Evolutionary conservation across 2,329 filamentous ascomycete genomes (phyloP), one percentile per base, ranked within the genome.

Genomic region (Lasiodiplodia sp.): DNA sequence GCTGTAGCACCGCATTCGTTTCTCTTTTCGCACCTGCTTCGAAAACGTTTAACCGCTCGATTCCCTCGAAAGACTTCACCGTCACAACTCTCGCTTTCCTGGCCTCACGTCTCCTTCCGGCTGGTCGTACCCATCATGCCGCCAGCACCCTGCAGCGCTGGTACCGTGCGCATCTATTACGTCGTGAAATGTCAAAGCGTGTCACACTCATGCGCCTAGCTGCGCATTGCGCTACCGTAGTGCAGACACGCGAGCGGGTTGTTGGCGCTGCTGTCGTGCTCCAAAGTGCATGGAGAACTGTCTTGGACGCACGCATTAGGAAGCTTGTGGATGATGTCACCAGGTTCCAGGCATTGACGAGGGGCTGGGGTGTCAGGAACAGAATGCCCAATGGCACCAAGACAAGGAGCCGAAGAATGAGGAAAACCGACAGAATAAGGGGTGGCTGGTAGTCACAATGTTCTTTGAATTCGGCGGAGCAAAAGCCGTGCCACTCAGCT

Each of bases 31-130:
- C 72, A 18, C 74, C 72, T 1, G 70, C 75, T 5, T 70, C 72
- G 10, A 74, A 75, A 23, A 68, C 62, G 10, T 68, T 73, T 7
- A 71, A 74, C n/a, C 72, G 49, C 4, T 78, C 80, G 31, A 82
- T 89, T 28, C 86, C 87, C 14, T 83, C 85, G 68, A 79, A 79
- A 31, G 83, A 86, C 71, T 88, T 87, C 70, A 87, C 86, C 0
- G 75, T 88, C 31, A 83, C 86, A 2, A 83, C 85, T 2, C 83
- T 90, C 8, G 83, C 87, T 4, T 89, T 89, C 74, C 82, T 90
- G 6, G 87, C 87, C 52, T 88, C 86, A 4, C 83, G 87, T 51
- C 78, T 90, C 1, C 79, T 90, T 3, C 83, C 84, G 0, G 80
- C 87, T 6, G 83, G 83, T 1, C 81, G 81, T 68, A 78, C 78